Percentiles rank a stretch among this genome's conserved stretches.
These are phyloP conservation scores for Coniochaeta sp. DNA, from an alignment of 2,329 filamentous ascomycete genomes.

Conservation along the genomic window DNA sequence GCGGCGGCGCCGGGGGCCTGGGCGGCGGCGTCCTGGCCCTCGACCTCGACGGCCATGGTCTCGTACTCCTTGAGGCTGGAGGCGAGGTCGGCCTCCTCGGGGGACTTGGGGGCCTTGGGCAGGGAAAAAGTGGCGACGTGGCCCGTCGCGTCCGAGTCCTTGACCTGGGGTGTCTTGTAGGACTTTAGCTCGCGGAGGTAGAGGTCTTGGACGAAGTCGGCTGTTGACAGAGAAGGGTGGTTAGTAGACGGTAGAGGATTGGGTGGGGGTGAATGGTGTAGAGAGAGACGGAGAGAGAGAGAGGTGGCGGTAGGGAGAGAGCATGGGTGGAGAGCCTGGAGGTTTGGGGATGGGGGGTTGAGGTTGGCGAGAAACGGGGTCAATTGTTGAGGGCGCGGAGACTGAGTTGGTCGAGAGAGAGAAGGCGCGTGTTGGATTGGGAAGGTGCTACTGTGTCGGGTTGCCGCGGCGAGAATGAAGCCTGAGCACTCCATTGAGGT, in stretches of 20 bases:
- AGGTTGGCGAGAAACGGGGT: no score
- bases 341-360: no score
- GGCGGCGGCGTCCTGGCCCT: slow-evolving; percentile 67
- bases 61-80: slow-evolving; percentile 92
- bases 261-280: not conserved
- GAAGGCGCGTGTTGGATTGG: no score
- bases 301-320: no score
- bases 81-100: slow-evolving; percentile 90
- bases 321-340: no score
- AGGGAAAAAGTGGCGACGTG: slow-evolving; percentile 82
- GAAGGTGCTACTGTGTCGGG: no score
- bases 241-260: not conserved
- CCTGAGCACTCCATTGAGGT: no score
- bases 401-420: no score
- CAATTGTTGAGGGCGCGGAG: no score
- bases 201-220: slow-evolving; percentile 95
- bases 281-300: not conserved
- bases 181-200: slow-evolving; percentile 94
- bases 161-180: slow-evolving; percentile 82
- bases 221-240: slow-evolving; percentile 39
- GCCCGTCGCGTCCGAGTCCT: slow-evolving; percentile 80
- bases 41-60: slow-evolving; percentile 86
- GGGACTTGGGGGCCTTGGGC: slow-evolving; percentile 76
- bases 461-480: no score
- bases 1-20: slow-evolving; percentile 51